Evolutionary conservation across 2,329 filamentous ascomycete species (phyloP), one percentile per base, ranked within the genome.

Genomic region (Pezicula radicicola): DNA sequence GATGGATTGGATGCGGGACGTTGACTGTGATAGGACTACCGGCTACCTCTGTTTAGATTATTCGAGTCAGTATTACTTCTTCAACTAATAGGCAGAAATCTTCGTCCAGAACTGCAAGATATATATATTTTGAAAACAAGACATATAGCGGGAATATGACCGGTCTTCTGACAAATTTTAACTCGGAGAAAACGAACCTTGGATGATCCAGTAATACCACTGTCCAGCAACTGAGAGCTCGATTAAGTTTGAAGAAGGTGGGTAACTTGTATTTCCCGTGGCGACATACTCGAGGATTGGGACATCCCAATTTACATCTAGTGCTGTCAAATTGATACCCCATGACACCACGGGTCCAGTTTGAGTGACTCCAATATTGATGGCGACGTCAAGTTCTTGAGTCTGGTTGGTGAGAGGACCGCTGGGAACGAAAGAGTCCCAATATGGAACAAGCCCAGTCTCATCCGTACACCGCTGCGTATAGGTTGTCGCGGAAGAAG

Each of bases 1-100:
- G 62, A 59, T 77, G 75, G 59, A 74, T 72, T 1, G 74, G 73
- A 56, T 76, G 74, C 25, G 70, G 59, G 44, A 67, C 27, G 15
- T 28, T 27, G 4, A 53, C 45, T 6, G 16, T 27, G 18, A 44
- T 15, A 4, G 42, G 42, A 16, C 13, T 27, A 9, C 19, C 33
- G 12, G 46, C 27, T 76, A 59, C 82, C 72, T 2, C 87, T 33
- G 30, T 33, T 33, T 13, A 10, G 30, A 33, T 10, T 10, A 33
- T 33, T 33, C 9, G 3, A 10, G 30, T 33, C 12, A 33, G 30
- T 12, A 33, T 13, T 10, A 33, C 30, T 10, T 30, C 28, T 30
- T 33, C 12, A 33, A 10, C 30, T 33, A 13, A 1, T 25, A 3
- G 25, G 25, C 25, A 25, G 25, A 25, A 25, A 25, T 25, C 25